Conservation (phyloP, 2,329 filamentous ascomycete species). For the Leptographium wingfieldii region DNA sequence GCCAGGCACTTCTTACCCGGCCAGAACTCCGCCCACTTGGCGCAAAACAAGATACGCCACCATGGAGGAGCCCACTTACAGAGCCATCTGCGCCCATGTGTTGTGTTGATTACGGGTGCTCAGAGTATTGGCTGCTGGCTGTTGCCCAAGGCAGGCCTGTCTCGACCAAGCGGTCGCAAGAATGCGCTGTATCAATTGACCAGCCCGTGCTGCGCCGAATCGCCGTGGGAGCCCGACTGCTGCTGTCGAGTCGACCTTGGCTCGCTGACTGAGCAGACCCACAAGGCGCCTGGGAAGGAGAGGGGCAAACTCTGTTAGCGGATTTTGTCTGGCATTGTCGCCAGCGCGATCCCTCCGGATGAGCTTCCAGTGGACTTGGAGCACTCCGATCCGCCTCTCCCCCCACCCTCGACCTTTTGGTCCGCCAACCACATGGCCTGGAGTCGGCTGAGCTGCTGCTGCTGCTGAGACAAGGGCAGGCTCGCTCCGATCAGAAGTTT, state of each 20-base stretch:
- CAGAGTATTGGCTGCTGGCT: background rate
- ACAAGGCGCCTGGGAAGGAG: background rate
- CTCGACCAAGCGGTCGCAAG: too few species aligned
- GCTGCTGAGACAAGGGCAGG: constrained; percentile 11
- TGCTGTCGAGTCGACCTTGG: constrained; percentile 16
- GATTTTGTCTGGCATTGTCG: background rate
- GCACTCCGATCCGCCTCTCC: background rate
- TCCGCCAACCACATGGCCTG: constrained; percentile 20
- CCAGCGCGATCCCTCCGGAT: background rate
- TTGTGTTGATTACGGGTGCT: too few species aligned
- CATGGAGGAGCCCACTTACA: too few species aligned
- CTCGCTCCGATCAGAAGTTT: constrained; percentile 7
- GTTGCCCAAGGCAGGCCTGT: too few species aligned
- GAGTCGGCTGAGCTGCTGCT: background rate
- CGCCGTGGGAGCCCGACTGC: too few species aligned
- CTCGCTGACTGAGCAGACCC: constrained; percentile 17
- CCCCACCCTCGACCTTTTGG: background rate
- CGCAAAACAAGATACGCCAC: too few species aligned
- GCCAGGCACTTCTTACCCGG: too few species aligned
- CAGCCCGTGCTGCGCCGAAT: too few species aligned
- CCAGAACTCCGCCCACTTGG: too few species aligned
- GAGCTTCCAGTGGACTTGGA: background rate
- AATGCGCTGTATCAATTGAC: too few species aligned
- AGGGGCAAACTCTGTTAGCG: background rate
- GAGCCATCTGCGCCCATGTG: too few species aligned